Percentiles rank a stretch among this genome's conserved stretches.
These are phyloP conservation scores for Skeletonema tropicum DNA, from an alignment of 108 stramenopile species.

Conservation along the genomic window DNA sequence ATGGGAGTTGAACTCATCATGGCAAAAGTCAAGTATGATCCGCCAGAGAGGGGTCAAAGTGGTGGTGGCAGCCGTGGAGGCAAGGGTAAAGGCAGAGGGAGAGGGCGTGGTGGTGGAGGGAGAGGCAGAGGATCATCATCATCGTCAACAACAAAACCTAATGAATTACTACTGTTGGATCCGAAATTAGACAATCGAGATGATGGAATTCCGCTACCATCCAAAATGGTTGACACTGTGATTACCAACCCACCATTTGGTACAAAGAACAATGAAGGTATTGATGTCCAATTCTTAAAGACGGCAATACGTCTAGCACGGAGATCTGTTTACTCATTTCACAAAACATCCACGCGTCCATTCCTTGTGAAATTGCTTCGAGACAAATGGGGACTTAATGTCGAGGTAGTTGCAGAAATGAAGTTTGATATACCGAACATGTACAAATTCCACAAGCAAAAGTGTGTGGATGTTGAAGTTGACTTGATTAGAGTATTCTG, in stretches of 20 bases:
- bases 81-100: constrained; percentile 32
- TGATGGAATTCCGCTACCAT: constrained; percentile 72
- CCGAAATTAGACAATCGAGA: constrained; percentile 28
- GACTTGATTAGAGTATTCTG: constrained; percentile 84
- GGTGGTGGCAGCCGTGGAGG: constrained; percentile 36
- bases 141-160: constrained; percentile 16
- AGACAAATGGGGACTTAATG: constrained; percentile 74
- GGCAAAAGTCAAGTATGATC: constrained; percentile 52
- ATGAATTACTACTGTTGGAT: neutral
- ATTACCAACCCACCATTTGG: constrained; percentile 92
- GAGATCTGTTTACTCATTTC: constrained; percentile 92
- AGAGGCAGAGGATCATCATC: constrained; percentile 15
- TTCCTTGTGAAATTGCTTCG: constrained; percentile 67
- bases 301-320: constrained; percentile 72
- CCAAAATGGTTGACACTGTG: constrained; percentile 78
- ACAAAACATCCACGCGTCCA: constrained; percentile 91
- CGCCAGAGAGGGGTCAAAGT: constrained; percentile 8
- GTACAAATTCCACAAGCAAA: constrained; percentile 91
- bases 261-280: constrained; percentile 90
- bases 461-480: constrained; percentile 90
- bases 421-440: constrained; percentile 93
- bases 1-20: constrained; percentile 41
- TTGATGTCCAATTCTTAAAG: constrained; percentile 79
- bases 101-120: constrained; percentile 4
- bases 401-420: constrained; percentile 91